Base-by-base conservation (phyloP, 2,329 filamentous ascomycete genomes). In the Pestalotiopsis sp. region DNA sequence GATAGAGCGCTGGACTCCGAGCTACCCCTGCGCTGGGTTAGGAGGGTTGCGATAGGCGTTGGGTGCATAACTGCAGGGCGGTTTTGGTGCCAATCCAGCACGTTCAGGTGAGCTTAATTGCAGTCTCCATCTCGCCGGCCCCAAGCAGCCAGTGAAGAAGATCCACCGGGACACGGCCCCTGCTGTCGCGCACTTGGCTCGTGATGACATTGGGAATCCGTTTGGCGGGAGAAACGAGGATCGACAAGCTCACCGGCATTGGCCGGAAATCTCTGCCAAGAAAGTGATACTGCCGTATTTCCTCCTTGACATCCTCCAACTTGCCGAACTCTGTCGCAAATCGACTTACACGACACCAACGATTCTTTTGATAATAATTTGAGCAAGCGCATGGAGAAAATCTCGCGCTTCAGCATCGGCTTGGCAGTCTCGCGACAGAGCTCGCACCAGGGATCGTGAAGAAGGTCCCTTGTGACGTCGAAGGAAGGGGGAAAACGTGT, bases 331-430 rank as follows among this genome's bases (percentile, higher is more conserved):
- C 17, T 20, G 17, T 52, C 56, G 14, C 24, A 22, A 58, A 3
- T 22, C 56, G 69, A 68, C 55, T 69, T 65, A 35, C 74, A 73
- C 65, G 64, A 6, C 20, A 73, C 74, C 4, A 71, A 74, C 68
- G 72, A 74, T 66, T 9, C n/a, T 6, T 52, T n/a, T 6, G 9
- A n/a, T 52, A 9, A 35, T 52, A 9, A 52, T 60, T 71, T 10
- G 65, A 70, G 62, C 66, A 71, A 48, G 61, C 63, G 7, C 52
- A 35, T 35, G 30, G 30, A 35, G 30, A 9, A 35, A 35, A 9
- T 35, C 30, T 35, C 30, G 30, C 30, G 30, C 30, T 35, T 35
- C 30, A 35, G 1, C 30, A 35, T 35, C 9, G 30, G 30, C 30
- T 9, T 9, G 6, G 30, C 30, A 35, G 7, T 35, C 30, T 35